phyloP scores from a whole-genome alignment of 345 rosid species.

The Citrus unshiu region DNA sequence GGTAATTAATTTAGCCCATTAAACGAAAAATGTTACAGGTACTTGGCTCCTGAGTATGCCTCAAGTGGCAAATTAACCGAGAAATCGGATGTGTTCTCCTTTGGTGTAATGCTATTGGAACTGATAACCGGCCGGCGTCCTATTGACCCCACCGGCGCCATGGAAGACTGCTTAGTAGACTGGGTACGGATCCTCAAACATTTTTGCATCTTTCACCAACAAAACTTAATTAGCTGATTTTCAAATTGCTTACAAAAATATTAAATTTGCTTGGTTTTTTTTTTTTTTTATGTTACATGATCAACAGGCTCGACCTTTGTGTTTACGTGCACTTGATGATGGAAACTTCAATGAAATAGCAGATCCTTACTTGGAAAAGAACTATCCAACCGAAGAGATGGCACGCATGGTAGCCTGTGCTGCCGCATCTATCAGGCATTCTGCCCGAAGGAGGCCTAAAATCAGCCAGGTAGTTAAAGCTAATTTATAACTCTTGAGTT shows the following conservation, averaged over 20 bases:
- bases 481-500: neutral
- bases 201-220: neutral
- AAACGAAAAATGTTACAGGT: constrained; percentile 32
- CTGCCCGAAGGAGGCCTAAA: constrained; percentile 69
- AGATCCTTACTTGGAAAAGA: constrained; percentile 60
- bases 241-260: neutral
- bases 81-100: constrained; percentile 90
- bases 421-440: constrained; percentile 64
- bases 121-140: constrained; percentile 80
- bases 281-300: neutral
- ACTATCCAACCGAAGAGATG: constrained; percentile 57
- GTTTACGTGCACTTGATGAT: constrained; percentile 43
- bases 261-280: neutral
- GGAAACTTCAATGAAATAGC: constrained; percentile 52
- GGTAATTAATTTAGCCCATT: neutral
- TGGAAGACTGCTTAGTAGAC: constrained; percentile 89
- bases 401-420: constrained; percentile 77
- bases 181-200: constrained; percentile 49
- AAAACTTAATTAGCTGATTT: neutral
- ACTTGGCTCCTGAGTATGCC: constrained; percentile 95
- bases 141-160: constrained; percentile 40
- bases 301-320: constrained; percentile 71
- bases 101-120: constrained; percentile 83
- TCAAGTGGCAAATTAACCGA: constrained; percentile 86
- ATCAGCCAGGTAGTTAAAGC: constrained; percentile 68